phyloP scores from a whole-genome alignment of 257 asterid species.

The Nyctanthes arbortristis region DNA sequence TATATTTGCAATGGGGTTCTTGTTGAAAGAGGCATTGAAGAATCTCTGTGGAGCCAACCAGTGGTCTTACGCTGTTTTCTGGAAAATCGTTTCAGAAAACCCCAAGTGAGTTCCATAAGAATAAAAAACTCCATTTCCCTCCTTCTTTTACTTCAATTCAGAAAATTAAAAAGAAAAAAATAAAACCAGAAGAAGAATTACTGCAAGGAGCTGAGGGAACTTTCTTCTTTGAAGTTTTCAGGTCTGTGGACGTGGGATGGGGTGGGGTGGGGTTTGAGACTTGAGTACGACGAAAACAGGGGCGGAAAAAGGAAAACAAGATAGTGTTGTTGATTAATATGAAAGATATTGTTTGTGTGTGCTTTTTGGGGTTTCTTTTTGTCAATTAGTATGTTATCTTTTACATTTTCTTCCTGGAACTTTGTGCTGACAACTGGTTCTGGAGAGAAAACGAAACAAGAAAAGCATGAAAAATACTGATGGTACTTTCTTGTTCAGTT shows the following conservation, averaged over 20 bases:
- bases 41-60: slow-evolving; percentile 72
- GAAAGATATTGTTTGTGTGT: slow-evolving; percentile 11
- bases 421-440: slow-evolving; percentile 30
- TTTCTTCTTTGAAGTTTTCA: not conserved
- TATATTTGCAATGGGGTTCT: slow-evolving; percentile 59
- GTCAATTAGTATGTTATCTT: not conserved
- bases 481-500: slow-evolving; percentile 22
- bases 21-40: slow-evolving; percentile 79
- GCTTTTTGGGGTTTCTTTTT: slow-evolving; percentile 20
- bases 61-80: slow-evolving; percentile 83
- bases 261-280: not conserved
- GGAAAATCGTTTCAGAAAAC: slow-evolving; percentile 70
- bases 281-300: not conserved
- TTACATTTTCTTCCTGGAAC: slow-evolving; percentile 20
- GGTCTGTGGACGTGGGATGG: not conserved
- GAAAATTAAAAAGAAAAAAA: not conserved
- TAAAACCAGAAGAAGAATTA: too few species aligned
- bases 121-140: not conserved
- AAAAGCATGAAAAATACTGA: not conserved
- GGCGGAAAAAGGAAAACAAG: not conserved
- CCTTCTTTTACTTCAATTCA: too few species aligned
- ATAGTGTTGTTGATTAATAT: not conserved
- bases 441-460: slow-evolving; percentile 26
- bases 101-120: slow-evolving; percentile 55
- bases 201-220: too few species aligned